Conservation (phyloP, 129 eudicot species). For the Tagetes erecta region DNA sequence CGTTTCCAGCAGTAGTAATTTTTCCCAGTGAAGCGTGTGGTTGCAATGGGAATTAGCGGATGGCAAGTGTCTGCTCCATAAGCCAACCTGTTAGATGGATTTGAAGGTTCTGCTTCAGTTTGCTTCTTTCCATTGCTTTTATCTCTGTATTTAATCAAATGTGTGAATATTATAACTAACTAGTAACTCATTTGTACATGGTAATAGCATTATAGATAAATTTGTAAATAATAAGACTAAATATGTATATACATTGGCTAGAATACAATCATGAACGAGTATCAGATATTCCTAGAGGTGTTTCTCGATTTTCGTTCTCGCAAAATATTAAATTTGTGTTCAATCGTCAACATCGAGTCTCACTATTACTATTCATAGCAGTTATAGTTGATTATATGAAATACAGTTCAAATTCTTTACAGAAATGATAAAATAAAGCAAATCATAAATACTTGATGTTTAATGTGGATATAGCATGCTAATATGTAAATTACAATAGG, state of each 20-base stretch:
- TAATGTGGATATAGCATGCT: neutral
- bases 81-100: slow-evolving; percentile 26
- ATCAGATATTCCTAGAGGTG: slow-evolving; percentile 1
- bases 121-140: slow-evolving; percentile 38
- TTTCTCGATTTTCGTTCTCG: neutral
- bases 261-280: slow-evolving; percentile 9
- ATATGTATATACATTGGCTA: neutral
- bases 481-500: neutral
- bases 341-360: slow-evolving; percentile 1
- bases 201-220: slow-evolving; percentile 8
- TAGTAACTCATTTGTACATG: neutral
- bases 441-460: neutral
- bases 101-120: slow-evolving; percentile 33
- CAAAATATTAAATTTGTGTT: neutral
- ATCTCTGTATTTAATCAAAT: slow-evolving; percentile 27
- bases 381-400: neutral
- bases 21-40: slow-evolving; percentile 64
- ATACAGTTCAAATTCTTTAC: slow-evolving; percentile 1
- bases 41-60: slow-evolving; percentile 50
- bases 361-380: neutral
- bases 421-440: neutral
- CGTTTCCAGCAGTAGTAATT: slow-evolving; percentile 72
- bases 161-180: neutral
- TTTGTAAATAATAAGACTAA: neutral
- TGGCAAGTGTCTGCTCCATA: slow-evolving; percentile 28